Conservation (phyloP, 2,329 filamentous ascomycete genomes). For the Colletotrichum phormii region DNA sequence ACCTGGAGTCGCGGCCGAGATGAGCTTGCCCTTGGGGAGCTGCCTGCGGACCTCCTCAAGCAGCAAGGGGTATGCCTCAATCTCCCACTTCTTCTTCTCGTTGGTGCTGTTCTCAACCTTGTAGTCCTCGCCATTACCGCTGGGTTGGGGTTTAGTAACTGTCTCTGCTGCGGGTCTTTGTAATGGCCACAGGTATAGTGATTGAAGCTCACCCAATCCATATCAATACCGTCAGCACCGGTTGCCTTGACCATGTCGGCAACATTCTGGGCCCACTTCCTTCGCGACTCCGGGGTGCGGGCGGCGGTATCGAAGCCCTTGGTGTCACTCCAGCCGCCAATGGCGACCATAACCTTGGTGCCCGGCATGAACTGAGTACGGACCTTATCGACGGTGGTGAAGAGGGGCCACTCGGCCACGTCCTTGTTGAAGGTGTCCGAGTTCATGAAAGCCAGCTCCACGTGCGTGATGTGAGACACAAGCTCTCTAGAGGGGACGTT, state of each 20-base stretch:
- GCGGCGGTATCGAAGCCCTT: slow-evolving; percentile 71
- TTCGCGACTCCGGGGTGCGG: slow-evolving; percentile 53
- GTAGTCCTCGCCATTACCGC: slow-evolving; percentile 78
- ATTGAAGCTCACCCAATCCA: slow-evolving; percentile 66
- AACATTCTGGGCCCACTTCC: slow-evolving; percentile 73
- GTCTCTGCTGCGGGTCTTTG: neutral
- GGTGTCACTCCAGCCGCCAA: slow-evolving; percentile 81
- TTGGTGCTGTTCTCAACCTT: slow-evolving; percentile 67
- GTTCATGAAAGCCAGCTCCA: slow-evolving; percentile 68
- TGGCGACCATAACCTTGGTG: slow-evolving; percentile 76
- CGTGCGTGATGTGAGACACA: slow-evolving; percentile 63
- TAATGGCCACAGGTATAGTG: slow-evolving; percentile 3
- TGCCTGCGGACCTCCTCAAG: slow-evolving; percentile 68
- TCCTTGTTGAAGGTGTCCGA: slow-evolving; percentile 63
- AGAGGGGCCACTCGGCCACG: slow-evolving; percentile 60
- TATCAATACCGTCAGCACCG: slow-evolving; percentile 72
- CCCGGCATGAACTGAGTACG: slow-evolving; percentile 60
- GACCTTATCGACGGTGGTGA: slow-evolving; percentile 60
- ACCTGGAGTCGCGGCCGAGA: slow-evolving; percentile 78
- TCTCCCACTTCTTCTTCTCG: slow-evolving; percentile 68
- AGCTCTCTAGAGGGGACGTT: slow-evolving; percentile 51
- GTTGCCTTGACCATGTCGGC: slow-evolving; percentile 70
- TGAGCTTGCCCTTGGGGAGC: slow-evolving; percentile 66
- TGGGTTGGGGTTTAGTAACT: slow-evolving; percentile 35
- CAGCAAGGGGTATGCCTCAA: slow-evolving; percentile 72